Evolutionary conservation across 495 filamentous ascomycete genomes (phyloP), one percentile per base, ranked within the genome.

Genomic region (Neohortaea acidophila): DNA sequence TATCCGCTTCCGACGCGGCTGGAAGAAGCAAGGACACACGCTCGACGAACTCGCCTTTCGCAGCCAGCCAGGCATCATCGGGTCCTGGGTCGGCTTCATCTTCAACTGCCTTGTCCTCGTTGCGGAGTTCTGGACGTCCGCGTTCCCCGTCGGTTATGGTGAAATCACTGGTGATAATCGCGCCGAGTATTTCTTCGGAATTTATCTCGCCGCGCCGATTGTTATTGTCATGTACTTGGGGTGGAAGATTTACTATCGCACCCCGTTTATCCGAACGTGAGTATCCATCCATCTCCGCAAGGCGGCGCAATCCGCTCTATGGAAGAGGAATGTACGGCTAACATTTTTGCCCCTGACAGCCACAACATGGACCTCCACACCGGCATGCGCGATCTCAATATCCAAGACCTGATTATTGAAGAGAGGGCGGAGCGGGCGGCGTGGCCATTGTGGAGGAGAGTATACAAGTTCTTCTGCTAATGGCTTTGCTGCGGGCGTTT

Each of bases 111-210:
- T 92, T 8, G 76, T 97, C n/a, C 68, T 96, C 15, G 51, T 87
- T 31, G 87, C 81, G 6, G 86, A 96, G 53, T 92, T 96, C 64
- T 96, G 89, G 89, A 79, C 77, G 20, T 85, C 79, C 21, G 77
- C 82, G 12, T 81, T 77, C 44, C 89, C 89, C 1, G 63, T 89
- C 18, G 78, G 70, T 22, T 73, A 69, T 47, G 56, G 39, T 0
- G 37, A 52, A 0, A 65, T 55, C 53, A 63, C 63, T 4, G 17
- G 7, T 8, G 11, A 27, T 4, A 62, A 64, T 1, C 53, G 69
- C 19, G 69, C 65, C 0, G 45, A 73, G 44, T 70, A 60, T 39
- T 94, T 87, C 60, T 94, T 94, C 59, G 48, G 55, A 20, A 69
- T 68, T 33, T 97, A 85, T 51, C 62, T 94, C n/a, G 81, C 82